Evolutionary conservation across 306 rosid species (phyloP), one percentile per base, ranked within the genome.

Genomic region (Astragalus glycyphyllos): DNA sequence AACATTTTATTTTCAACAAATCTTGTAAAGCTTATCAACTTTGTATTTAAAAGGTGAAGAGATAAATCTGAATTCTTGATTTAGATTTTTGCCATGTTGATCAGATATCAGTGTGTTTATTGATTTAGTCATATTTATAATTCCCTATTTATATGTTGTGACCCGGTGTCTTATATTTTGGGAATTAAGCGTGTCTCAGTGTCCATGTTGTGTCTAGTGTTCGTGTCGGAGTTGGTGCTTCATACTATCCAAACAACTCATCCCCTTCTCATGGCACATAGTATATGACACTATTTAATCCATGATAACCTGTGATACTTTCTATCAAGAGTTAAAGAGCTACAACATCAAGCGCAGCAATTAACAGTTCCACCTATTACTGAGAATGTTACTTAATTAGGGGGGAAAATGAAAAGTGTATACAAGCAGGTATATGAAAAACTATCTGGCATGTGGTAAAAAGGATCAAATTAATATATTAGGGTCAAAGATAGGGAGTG

Each of bases 171-270:
- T 4, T 26, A 26, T 26, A 26, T 26, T 26, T 26, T 26, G 31
- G 3, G 31, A 2, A 26, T 26, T 26, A 1, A 4, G 31, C 4
- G 31, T 26, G 31, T 26, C 31, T 26, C 31, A 2, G 31, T 26
- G 31, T 26, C 31, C 31, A 26, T 26, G 31, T 26, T 4, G 31
- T 26, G 31, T 26, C 31, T 4, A 26, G 31, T 26, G 31, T 26
- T 4, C 31, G 4, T 26, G 31, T 26, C 31, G 31, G 31, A 26
- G 31, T 26, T 4, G 3, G 31, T 26, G 31, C 31, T 26, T 63
- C 64, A 11, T 61, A 54, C 68, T 63, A 54, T 20, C 49, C 44
- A 71, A 44, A 51, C 11, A 71, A 71, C 8, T 13, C 17, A 62
- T 31, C 46, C 14, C 38, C 34, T 31, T 75, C 60, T 64, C 31